Base-by-base conservation (phyloP, 1,139 yeast species). In the Diutina ranongensis region DNA sequence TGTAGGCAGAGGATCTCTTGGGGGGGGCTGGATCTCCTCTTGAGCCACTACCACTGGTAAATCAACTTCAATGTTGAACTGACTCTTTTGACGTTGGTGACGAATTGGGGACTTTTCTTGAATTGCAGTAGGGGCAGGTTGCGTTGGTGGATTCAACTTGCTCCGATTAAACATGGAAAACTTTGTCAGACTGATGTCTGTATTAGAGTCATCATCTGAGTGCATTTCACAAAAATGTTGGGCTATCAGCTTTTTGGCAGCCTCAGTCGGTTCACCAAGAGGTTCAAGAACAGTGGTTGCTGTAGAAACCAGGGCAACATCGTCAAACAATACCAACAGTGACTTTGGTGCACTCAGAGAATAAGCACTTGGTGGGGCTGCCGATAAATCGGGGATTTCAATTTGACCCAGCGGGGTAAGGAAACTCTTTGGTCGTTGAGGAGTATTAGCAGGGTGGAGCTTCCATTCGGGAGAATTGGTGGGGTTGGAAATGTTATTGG, bases 281-380 rank as follows among this genome's bases (percentile, higher is more conserved):
- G 42, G 42, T 9, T 38, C 42, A 15, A 38, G 42, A 2, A 15
- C 16, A 3, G 42, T 38, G 13, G 20, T 15, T 4, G 42, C 42
- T 3, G 32, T 38, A 19, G 7, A 9, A 25, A 16, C 31, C 42
- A 38, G 42, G 13, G 32, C 31, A 8, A 38, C 42, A 15, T 38
- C 42, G 8, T 38, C 42, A 25, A 38, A 38, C 13, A 38, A 38
- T 3, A 38, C 42, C 33, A 38, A 25, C 42, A 38, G 42, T 32
- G 32, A 25, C 7, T 32, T 27, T 2, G 42, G 32, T 2, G 31
- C 32, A n/a, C 20, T n/a, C 42, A 25, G 32, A 18, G 32, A 25
- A 10, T 38, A 38, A n/a, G 42, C 42, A n/a, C 33, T 25, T 4
- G 31, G 18, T 3, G 31, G 31, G 7, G 28, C 42, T 7, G 13